These are phyloP conservation scores for Brassica napus DNA, from an alignment of 345 rosid species.

Conservation along the genomic window Da-Ae NC_063434.1:23086001-23086500, in stretches of 20 bases:
- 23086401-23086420: background rate
- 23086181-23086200: no score
- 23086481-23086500: slow-evolving; percentile 24
- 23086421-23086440: background rate
- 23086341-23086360: background rate
- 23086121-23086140: no score
- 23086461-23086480: background rate
- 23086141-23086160: no score
- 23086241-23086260: background rate
- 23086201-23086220: no score
- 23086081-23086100: no score
- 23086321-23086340: background rate
- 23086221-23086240: no score
- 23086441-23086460: background rate
- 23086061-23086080: no score
- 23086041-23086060: no score
- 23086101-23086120: no score
- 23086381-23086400: background rate
- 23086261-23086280: background rate
- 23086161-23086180: no score
- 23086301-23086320: background rate
- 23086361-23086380: background rate
- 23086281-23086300: background rate
- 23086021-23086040: no score
- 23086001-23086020: no score